Base-by-base conservation (phyloP, 2,329 filamentous ascomycete species). In the Fusarium clavum region DNA sequence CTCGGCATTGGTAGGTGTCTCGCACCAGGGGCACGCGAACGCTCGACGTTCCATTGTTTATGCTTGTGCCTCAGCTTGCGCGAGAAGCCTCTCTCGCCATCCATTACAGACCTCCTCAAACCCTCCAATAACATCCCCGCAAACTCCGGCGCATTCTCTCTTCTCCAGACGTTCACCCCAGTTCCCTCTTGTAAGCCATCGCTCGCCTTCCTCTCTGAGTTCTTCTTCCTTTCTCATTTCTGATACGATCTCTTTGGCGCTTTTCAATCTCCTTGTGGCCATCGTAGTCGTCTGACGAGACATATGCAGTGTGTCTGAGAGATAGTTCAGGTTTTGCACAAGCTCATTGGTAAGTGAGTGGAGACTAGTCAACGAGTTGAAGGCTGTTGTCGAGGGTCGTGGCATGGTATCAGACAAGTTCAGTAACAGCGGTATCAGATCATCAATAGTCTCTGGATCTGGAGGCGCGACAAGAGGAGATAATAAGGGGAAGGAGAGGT, bases 221-320 rank as follows among this genome's bases (percentile, higher is more conserved):
- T 97, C 94, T 64, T 93, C 90, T 75, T 98, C 96, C 62, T 89
- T 88, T 69, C 91, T 88, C 83, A 98, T 91, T 74, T 98, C 95
- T 3, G 90, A 88, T 3, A 98, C 91, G 65, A 97, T 88, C 77
- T 97, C 94, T 73, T 91, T 92, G 9, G 93, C 94, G 38, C 90
- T 92, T 72, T 92, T 91, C 54, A 99, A 83, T 46, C 94, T 88
- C 58, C 96, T 86, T 4, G 91, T 90, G 3, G 95, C 96, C 12
- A 92, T 91, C 5, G 90, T 92, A 0, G 93, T 96, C 2, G 93
- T 92, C 80, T 98, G 95, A 14, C 94, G 90, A 32, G 92, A 94
- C 91, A 98, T 97, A 80, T 98, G 95, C 34, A 99, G 85, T 6
- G 93, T 94, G 78, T 99, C 96, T 9, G 93, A 94, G 7, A 99